These are phyloP conservation scores for Sporisorium scitamineum DNA, from an alignment of 1,284 basidiomycete species.

Conservation along the genomic window DNA sequence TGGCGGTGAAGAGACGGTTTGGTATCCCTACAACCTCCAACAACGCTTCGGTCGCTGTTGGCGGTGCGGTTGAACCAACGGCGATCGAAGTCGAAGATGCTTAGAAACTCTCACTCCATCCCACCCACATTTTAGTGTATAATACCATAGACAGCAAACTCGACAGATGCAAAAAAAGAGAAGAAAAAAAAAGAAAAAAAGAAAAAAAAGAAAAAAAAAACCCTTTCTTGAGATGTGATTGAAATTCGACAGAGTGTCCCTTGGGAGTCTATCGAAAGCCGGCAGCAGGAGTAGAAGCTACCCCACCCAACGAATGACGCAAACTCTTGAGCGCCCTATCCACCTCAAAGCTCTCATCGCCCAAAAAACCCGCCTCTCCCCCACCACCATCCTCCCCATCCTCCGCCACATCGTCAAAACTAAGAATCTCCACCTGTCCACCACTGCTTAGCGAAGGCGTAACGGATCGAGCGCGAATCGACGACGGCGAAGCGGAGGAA, in stretches of 20 bases:
- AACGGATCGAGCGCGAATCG: constrained; percentile 6
- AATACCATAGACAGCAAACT: neutral
- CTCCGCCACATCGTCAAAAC: constrained; percentile 54
- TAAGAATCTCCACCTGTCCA: constrained; percentile 9
- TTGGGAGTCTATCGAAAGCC: constrained; percentile 10
- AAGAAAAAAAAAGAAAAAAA: too few species aligned
- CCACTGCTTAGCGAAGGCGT: constrained; percentile 5
- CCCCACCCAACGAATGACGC: constrained; percentile 18
- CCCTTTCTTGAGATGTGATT: neutral
- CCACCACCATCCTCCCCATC: constrained; percentile 4
- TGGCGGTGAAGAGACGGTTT: constrained; percentile 41
- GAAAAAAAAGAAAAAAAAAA: neutral
- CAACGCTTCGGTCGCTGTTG: neutral
- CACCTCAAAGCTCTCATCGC: constrained; percentile 51
- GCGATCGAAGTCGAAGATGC: constrained; percentile 36
- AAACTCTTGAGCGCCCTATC: constrained; percentile 36
- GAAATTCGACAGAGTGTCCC: too few species aligned
- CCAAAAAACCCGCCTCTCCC: constrained; percentile 69
- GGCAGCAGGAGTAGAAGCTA: constrained; percentile 25
- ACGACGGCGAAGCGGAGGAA: constrained; percentile 1
- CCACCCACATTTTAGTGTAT: neutral
- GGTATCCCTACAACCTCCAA: constrained; percentile 24
- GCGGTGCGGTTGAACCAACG: too few species aligned
- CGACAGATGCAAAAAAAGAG: too few species aligned
- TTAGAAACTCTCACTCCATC: neutral